Base-by-base conservation (phyloP, 202 grass and related monocot species). In the Elaeis oleifera region DNA sequence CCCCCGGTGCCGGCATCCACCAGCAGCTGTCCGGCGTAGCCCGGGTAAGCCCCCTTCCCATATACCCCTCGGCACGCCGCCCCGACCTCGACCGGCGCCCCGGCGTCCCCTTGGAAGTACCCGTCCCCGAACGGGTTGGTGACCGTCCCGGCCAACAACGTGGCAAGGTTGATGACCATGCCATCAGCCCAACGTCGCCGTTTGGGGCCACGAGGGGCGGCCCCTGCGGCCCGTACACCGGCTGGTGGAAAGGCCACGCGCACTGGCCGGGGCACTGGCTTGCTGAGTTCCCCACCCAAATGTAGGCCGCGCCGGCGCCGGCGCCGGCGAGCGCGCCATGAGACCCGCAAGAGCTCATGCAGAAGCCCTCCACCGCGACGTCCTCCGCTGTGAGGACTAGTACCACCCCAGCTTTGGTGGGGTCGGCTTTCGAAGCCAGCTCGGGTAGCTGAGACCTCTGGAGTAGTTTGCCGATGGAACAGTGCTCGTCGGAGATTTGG, bases 201-300 rank as follows among this genome's bases (percentile, higher is more conserved):
- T 59, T 59, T 5, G 57, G 57, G 14, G 57, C 25, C 57, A 59
- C 57, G 22, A 59, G 57, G 1, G 57, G 57, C 25, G 57, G 23
- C 13, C 14, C 16, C 57, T 59, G 57, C 15, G 57, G 57, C 57
- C 57, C 57, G 57, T 59, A 59, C 23, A 59, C 15, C 14, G 57
- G 57, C 57, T 59, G 57, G 57, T 59, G 57, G 57, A 59, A 59
- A 6, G 57, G 57, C 57, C 57, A 59, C 5, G 57, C 57, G 57
- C 57, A 59, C 57, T 17, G 22, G 57, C 57, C 57, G 1, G 57
- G 57, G 16, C 57, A 59, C 25, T 59, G 57, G 14, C 4, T 28
- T 24, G 57, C 57, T 3, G 57, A 59, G 16, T 31, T 59, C 23
- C 57, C 57, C 15, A 59, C 57, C 57, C 57, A 59, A 16, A 59